Conservation (phyloP, 2,329 filamentous ascomycete species). For the Fusarium neocosmosporiellum region DNA sequence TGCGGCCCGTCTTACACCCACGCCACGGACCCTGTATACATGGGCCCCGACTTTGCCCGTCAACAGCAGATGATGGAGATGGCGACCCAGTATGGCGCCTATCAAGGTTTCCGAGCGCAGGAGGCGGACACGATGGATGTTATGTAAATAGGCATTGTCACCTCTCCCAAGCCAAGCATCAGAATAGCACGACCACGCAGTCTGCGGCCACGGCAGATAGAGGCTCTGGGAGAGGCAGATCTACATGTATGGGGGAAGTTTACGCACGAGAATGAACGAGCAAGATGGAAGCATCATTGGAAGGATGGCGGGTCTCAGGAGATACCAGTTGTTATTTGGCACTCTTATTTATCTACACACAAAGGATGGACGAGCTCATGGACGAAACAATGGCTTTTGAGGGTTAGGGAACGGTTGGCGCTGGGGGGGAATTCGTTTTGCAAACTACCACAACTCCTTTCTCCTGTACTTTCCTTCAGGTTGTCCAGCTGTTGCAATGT, state of each 20-base stretch:
- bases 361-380: slow-evolving; percentile 26
- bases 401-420: slow-evolving; percentile 29
- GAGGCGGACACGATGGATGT: slow-evolving; percentile 63
- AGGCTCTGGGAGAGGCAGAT: slow-evolving; percentile 7
- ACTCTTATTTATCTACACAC: slow-evolving; percentile 21
- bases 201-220: slow-evolving; percentile 16
- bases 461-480: slow-evolving; percentile 8
- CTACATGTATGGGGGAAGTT: slow-evolving; percentile 9
- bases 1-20: slow-evolving; percentile 62
- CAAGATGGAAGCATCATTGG: background rate
- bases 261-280: background rate
- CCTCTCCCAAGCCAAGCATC: slow-evolving; percentile 16
- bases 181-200: slow-evolving; percentile 26
- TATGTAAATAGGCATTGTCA: slow-evolving; percentile 46
- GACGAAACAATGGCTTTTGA: slow-evolving; percentile 20
- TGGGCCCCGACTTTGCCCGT: slow-evolving; percentile 55
- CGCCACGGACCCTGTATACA: slow-evolving; percentile 78
- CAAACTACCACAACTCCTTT: slow-evolving; percentile 36
- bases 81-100: slow-evolving; percentile 76
- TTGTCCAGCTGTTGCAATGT: slow-evolving; percentile 26
- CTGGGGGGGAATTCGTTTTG: slow-evolving; percentile 30
- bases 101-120: slow-evolving; percentile 59
- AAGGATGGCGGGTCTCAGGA: slow-evolving; percentile 3
- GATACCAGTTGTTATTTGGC: slow-evolving; percentile 23
- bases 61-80: slow-evolving; percentile 67